These are phyloP conservation scores for Monilinia polystroma DNA, from an alignment of 2,329 filamentous ascomycete genomes.

Conservation along the genomic window DNA sequence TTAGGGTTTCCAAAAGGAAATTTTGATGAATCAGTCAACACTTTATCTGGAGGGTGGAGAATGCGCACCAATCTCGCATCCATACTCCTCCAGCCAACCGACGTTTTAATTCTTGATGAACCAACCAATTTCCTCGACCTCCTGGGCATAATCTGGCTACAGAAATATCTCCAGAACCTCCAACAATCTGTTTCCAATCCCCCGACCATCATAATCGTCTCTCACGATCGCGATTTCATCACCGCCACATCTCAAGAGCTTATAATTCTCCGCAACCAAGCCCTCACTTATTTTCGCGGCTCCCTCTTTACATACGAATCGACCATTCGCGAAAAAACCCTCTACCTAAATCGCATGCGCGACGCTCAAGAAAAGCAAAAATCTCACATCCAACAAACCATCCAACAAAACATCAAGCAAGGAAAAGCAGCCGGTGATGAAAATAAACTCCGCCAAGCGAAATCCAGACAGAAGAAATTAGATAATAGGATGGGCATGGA, in stretches of 20 bases:
- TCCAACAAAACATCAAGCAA: slow-evolving; percentile 70
- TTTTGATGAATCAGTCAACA: slow-evolving; percentile 58
- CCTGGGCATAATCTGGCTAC: slow-evolving; percentile 80
- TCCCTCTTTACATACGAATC: slow-evolving; percentile 71
- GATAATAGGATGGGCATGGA: slow-evolving; percentile 79
- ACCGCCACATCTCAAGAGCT: slow-evolving; percentile 74
- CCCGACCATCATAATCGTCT: slow-evolving; percentile 73
- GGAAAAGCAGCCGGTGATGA: slow-evolving; percentile 78
- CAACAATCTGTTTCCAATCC: slow-evolving; percentile 51
- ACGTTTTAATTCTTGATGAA: slow-evolving; percentile 79
- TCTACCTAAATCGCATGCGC: slow-evolving; percentile 71
- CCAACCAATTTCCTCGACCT: slow-evolving; percentile 86
- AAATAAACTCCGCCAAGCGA: slow-evolving; percentile 83
- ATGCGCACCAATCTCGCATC: slow-evolving; percentile 67
- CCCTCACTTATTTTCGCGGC: slow-evolving; percentile 71
- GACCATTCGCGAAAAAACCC: slow-evolving; percentile 64
- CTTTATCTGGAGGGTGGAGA: slow-evolving; percentile 74
- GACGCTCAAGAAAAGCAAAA: slow-evolving; percentile 79
- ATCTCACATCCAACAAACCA: slow-evolving; percentile 76
- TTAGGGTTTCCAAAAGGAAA: slow-evolving; percentile 63
- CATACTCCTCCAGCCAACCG: slow-evolving; percentile 68
- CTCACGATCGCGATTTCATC: slow-evolving; percentile 80
- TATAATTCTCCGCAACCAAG: slow-evolving; percentile 70
- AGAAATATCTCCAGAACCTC: slow-evolving; percentile 64
- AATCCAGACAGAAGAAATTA: slow-evolving; percentile 79